These are phyloP conservation scores for Theileria sp. DNA, from an alignment of 169 alveolate genomes.

Conservation along the genomic window DNA sequence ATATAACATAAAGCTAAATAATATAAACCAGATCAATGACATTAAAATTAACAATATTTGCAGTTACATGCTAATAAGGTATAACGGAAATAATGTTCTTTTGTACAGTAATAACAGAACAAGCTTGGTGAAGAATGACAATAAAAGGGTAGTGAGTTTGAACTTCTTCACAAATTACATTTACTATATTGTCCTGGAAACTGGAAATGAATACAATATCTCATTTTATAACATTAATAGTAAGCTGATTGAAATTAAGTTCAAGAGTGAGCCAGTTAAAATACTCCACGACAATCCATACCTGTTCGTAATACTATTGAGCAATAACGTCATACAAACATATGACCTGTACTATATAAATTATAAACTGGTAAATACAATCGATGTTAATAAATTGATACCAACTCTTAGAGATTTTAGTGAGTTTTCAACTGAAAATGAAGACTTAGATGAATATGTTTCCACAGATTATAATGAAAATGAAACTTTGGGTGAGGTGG, in stretches of 20 bases:
- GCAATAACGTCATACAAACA: background rate
- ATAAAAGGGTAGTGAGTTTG: background rate
- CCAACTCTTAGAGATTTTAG: background rate
- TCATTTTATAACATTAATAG: background rate
- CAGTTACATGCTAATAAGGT: conserved; percentile 3
- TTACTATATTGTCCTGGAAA: background rate
- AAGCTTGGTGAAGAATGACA: background rate
- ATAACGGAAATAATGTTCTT: background rate
- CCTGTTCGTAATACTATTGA: background rate
- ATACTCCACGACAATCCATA: background rate
- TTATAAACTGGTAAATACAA: background rate
- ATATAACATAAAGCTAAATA: background rate
- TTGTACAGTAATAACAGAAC: background rate
- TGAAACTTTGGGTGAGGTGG: background rate
- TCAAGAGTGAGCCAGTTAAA: background rate
- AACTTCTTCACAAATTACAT: conserved; percentile 12
- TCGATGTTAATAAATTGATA: background rate
- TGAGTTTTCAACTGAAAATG: background rate
- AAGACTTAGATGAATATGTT: too few species aligned
- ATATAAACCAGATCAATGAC: background rate
- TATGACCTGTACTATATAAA: conserved; percentile 8
- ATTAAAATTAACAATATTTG: background rate
- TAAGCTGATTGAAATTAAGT: background rate
- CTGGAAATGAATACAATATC: conserved; percentile 3
- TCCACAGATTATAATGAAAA: too few species aligned